Conservation (phyloP, 208 protist species). For the Endotrypanum monterogeii region DNA sequence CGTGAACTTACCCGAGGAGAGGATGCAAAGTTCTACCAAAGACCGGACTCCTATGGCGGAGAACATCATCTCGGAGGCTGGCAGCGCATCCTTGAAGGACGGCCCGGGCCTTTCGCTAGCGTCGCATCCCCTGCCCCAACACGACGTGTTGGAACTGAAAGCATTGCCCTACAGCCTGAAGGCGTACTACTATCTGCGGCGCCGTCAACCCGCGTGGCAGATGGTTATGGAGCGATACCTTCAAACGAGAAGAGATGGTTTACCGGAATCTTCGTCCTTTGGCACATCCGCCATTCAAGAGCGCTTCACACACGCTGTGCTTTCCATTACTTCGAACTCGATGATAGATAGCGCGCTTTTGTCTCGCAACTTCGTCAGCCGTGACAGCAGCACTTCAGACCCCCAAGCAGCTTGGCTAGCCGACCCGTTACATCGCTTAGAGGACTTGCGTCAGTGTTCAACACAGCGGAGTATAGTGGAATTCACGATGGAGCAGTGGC, state of each 20-base stretch:
- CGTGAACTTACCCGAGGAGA: not conserved
- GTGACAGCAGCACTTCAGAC: not conserved
- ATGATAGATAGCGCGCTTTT: not conserved
- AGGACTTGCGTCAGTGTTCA: slow-evolving; percentile 3
- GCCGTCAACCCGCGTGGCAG: slow-evolving; percentile 24
- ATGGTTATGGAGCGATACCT: slow-evolving; percentile 20
- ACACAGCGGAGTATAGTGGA: slow-evolving; percentile 15
- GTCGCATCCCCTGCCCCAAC: not conserved
- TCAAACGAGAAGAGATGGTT: not conserved
- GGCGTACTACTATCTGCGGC: slow-evolving; percentile 37
- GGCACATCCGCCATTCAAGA: not conserved
- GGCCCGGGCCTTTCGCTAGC: not conserved
- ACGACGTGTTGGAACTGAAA: slow-evolving; percentile 5
- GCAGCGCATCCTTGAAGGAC: not conserved
- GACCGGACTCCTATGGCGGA: not conserved
- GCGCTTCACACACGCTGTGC: slow-evolving; percentile 6
- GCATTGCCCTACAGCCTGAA: slow-evolving; percentile 18
- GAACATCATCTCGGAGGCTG: slow-evolving; percentile 4
- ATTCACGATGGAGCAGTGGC: slow-evolving; percentile 10
- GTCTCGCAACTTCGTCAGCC: not conserved
- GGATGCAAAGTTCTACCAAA: not conserved
- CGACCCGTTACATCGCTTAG: not conserved
- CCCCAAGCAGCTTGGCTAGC: not conserved
- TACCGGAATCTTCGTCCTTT: not conserved
- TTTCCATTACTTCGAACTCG: slow-evolving; percentile 6